Evolutionary conservation across 805 yeast genomes (phyloP), one percentile per base, ranked within the genome.

Genomic region (Candida sakaeoensis): DNA sequence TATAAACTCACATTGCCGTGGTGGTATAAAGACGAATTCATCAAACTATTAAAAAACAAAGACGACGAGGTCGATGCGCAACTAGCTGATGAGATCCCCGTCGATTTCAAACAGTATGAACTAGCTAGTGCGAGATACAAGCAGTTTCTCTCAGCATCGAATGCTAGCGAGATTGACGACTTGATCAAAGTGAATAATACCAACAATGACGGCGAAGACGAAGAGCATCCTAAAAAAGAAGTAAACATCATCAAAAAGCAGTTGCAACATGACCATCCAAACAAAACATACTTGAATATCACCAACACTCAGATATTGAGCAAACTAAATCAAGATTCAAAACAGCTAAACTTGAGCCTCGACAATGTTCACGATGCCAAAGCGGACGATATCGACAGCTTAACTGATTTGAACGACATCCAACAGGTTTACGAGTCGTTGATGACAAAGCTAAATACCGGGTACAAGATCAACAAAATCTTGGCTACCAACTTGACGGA

Each of bases 1-100:
- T 60, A 62, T 42, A 59, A 58, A 34, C 53, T 60, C 39, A 55
- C 62, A 23, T 53, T 47, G 33, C 73, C 74, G 9, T 69, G 73
- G 73, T 69, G 74, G 74, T 67, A 55, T 42, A 47, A 57, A 13
- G 48, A 57, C 36, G 43, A 49, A 16, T 63, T 65, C 43, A 44
- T 60, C 6, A 53, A 57, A 25, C 49, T 53, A 12, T 36, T 67
- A 25, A 48, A 43, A 18, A 29, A 29, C 12, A 16, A 19, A n/a
- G 40, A 22, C 4, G 35, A 27, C 23, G 18, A 14, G 19, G 32
- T 37, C 5, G 47, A 59, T 18, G 37, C 57, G 10, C 43, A 45
- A 10, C 15, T 53, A 6, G 24, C 60, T 6, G 50, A 48, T 29
- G 44, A 50, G 23, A 51, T 60, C 34, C 68, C 68, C 2, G 45